Evolutionary conservation across 225 moss, liverwort and hornwort genomes (phyloP).

Genomic region (Polytrichum formosum): DNA sequence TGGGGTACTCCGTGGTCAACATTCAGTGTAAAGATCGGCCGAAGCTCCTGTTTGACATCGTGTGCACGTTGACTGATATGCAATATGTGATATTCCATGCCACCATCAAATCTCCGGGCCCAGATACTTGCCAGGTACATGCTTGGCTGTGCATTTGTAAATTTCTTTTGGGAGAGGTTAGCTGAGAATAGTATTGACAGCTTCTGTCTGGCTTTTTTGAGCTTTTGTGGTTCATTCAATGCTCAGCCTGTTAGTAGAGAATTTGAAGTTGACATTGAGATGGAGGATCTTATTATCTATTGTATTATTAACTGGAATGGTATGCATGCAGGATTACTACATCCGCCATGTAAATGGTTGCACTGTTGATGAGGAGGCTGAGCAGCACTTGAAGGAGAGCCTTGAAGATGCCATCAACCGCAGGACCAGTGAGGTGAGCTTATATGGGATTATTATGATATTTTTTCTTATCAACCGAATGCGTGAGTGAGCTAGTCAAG

Average conservation of each 20-base stretch:
- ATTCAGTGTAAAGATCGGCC: constrained; percentile 50
- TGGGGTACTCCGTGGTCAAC: constrained; percentile 45
- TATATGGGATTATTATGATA: not conserved
- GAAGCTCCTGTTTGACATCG: constrained; percentile 52
- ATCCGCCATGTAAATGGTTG: constrained; percentile 50
- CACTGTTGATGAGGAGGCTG: constrained; percentile 30
- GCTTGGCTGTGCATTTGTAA: not conserved
- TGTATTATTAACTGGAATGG: too few relatives aligned
- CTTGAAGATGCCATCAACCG: constrained; percentile 51
- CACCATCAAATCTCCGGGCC: constrained; percentile 39
- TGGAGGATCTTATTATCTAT: too few relatives aligned
- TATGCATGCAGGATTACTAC: constrained; percentile 31
- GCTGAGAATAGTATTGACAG: too few relatives aligned
- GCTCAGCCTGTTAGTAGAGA: too few relatives aligned
- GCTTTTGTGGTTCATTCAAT: not conserved
- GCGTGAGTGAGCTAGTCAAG: too few relatives aligned
- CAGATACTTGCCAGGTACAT: constrained; percentile 34
- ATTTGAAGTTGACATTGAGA: too few relatives aligned
- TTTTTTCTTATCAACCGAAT: not conserved
- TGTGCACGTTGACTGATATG: constrained; percentile 59
- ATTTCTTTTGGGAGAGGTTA: too few relatives aligned
- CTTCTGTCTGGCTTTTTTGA: too few relatives aligned
- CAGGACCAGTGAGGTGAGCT: constrained; percentile 38
- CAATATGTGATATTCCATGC: constrained; percentile 57
- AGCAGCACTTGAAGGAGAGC: constrained; percentile 35